phyloP scores from a whole-genome alignment of 257 asterid genomes.

The Capsicum rhomboideum region DNA sequence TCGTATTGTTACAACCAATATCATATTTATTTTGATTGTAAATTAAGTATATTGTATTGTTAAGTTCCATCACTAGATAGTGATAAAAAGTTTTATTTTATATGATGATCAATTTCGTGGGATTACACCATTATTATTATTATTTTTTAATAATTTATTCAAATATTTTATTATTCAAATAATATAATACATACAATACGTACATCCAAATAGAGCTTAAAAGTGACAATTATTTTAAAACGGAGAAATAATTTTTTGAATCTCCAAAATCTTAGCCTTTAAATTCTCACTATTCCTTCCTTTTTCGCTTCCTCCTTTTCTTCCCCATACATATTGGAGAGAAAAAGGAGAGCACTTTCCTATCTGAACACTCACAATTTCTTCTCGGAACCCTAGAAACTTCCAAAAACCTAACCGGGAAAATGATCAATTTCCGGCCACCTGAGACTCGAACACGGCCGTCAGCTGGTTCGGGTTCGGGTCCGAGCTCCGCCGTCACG shows the following conservation, averaged over 20 bases:
- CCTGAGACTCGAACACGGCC: conserved; percentile 56
- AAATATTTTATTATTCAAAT: no score
- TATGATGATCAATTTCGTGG: no score
- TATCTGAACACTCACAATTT: background rate
- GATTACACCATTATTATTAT: no score
- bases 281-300: background rate
- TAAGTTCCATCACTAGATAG: no score
- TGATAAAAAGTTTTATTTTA: no score
- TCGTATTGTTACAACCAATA: no score
- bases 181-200: no score
- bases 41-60: no score
- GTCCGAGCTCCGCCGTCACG: conserved; percentile 42
- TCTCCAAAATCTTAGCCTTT: conserved; percentile 2
- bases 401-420: background rate
- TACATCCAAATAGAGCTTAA: no score
- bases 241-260: background rate
- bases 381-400: background rate
- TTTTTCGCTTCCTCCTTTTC: background rate
- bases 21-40: no score
- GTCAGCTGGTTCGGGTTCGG: conserved; percentile 23
- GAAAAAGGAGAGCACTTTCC: background rate
- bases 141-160: no score
- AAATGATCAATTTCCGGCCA: conserved; percentile 44
- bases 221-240: no score
- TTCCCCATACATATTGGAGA: background rate